Conservation (phyloP, 306 rosid genomes). For the Elaeagnus macrophylla region DNA sequence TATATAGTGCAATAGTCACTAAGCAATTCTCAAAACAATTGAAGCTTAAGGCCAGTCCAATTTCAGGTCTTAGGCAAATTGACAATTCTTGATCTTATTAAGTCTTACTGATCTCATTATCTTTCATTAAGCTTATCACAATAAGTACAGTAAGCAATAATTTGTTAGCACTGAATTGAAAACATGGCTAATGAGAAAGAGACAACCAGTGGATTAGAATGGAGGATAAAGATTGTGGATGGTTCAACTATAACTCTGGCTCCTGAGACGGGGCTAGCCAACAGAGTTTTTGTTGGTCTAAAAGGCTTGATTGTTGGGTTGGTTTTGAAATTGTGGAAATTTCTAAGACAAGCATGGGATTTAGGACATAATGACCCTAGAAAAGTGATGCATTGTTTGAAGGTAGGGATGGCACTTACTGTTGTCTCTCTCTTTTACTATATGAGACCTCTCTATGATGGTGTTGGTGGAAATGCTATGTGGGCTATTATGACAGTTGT, state of each 20-base stretch:
- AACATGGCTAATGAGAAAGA: slow-evolving; percentile 27
- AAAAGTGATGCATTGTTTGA: slow-evolving; percentile 63
- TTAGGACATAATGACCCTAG: slow-evolving; percentile 69
- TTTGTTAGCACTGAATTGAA: background rate
- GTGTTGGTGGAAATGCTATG: slow-evolving; percentile 74
- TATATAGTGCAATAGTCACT: slow-evolving; percentile 19
- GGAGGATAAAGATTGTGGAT: slow-evolving; percentile 51
- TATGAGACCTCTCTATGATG: slow-evolving; percentile 63
- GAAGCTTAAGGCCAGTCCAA: background rate
- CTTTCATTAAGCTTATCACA: background rate
- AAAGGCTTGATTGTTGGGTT: slow-evolving; percentile 28
- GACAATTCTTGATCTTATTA: background rate
- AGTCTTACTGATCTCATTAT: background rate
- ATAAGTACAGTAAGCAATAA: background rate
- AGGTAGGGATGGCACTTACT: slow-evolving; percentile 74
- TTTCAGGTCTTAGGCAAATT: background rate
- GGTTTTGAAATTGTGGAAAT: slow-evolving; percentile 30
- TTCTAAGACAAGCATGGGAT: slow-evolving; percentile 61
- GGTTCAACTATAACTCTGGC: slow-evolving; percentile 26
- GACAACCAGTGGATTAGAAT: slow-evolving; percentile 29
- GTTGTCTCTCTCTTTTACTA: slow-evolving; percentile 67
- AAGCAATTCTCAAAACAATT: slow-evolving; percentile 8
- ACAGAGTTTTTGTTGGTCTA: slow-evolving; percentile 17
- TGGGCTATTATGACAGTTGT: slow-evolving; percentile 85
- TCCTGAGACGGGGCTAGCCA: slow-evolving; percentile 15